A percentile compares a stretch with the other conserved stretches of the same genome.
These are phyloP conservation scores for Crithidia thermophila DNA, from an alignment of 208 protist species.

Conservation along the genomic window DNA sequence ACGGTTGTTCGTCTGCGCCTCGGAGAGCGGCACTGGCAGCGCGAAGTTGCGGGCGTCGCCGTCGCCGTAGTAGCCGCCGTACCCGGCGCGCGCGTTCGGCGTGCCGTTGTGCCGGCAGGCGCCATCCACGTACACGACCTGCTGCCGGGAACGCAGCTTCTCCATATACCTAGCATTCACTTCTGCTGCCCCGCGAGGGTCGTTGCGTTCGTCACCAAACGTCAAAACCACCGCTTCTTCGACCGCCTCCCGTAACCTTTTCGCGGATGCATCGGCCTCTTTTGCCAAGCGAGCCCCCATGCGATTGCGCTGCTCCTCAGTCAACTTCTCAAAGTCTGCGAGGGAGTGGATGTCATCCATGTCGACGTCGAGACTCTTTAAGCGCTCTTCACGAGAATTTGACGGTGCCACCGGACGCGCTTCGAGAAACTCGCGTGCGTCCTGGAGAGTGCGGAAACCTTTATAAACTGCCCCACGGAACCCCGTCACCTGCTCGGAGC, in stretches of 20 bases:
- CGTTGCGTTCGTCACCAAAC: too few species aligned
- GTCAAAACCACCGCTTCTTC: too few species aligned
- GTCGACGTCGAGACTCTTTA: too few species aligned
- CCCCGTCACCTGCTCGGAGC: slow-evolving; percentile 61
- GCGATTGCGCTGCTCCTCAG: too few species aligned
- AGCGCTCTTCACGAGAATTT: too few species aligned
- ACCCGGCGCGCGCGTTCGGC: slow-evolving; percentile 52
- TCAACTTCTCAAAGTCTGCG: too few species aligned
- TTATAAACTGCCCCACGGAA: slow-evolving; percentile 75
- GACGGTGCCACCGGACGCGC: not conserved
- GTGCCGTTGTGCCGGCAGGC: slow-evolving; percentile 79
- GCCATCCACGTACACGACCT: slow-evolving; percentile 84
- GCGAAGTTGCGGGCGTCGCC: slow-evolving; percentile 74
- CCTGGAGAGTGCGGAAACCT: slow-evolving; percentile 55
- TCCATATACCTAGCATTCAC: too few species aligned
- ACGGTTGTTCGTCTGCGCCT: slow-evolving; percentile 87
- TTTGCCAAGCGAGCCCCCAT: too few species aligned
- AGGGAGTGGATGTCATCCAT: too few species aligned
- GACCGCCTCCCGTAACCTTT: too few species aligned
- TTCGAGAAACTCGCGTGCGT: slow-evolving; percentile 58
- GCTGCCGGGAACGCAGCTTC: not conserved
- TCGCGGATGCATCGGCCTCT: too few species aligned
- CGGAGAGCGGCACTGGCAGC: slow-evolving; percentile 42
- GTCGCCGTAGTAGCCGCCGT: slow-evolving; percentile 79
- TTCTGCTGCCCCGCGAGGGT: too few species aligned